Evolutionary conservation across 805 yeast genomes (phyloP).

Genomic region (Candida nonsorbophila): DNA sequence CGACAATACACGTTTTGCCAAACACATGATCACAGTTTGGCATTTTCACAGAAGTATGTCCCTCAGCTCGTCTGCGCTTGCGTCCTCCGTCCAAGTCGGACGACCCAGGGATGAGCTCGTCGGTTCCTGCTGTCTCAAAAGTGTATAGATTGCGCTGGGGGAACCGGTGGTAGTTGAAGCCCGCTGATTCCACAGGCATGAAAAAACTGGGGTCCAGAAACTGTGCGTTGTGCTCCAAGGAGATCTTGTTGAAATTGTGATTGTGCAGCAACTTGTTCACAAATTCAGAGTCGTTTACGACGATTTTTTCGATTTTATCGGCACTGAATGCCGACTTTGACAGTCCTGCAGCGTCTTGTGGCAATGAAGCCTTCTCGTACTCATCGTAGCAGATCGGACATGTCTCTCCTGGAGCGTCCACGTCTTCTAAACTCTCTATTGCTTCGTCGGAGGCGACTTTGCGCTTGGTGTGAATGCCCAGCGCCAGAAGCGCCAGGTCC

Average conservation of each 20-base stretch:
- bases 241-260: too few relatives aligned
- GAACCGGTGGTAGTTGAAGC: slow-evolving; percentile 17
- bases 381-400: slow-evolving; percentile 40
- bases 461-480: slow-evolving; percentile 18
- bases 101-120: slow-evolving; percentile 25
- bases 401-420: slow-evolving; percentile 13
- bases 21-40: slow-evolving; percentile 39
- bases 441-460: slow-evolving; percentile 35
- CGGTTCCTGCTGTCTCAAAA: slow-evolving; percentile 11
- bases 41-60: slow-evolving; percentile 34
- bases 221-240: too few relatives aligned
- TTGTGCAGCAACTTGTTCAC: background rate
- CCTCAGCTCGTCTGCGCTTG: slow-evolving; percentile 8
- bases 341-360: too few relatives aligned
- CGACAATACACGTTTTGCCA: slow-evolving; percentile 36
- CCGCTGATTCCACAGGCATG: slow-evolving; percentile 25
- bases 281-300: too few relatives aligned
- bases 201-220: slow-evolving; percentile 29
- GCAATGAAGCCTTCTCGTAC: slow-evolving; percentile 19
- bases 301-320: too few relatives aligned
- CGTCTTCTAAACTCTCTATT: slow-evolving; percentile 24
- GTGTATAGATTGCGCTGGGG: slow-evolving; percentile 21
- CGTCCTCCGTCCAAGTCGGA: slow-evolving; percentile 8
- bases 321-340: too few relatives aligned
- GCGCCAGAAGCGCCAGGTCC: slow-evolving; percentile 27